These are phyloP conservation scores for Pythium phragmitis DNA, from an alignment of 352 stramenopile species.

Conservation along the genomic window DNA sequence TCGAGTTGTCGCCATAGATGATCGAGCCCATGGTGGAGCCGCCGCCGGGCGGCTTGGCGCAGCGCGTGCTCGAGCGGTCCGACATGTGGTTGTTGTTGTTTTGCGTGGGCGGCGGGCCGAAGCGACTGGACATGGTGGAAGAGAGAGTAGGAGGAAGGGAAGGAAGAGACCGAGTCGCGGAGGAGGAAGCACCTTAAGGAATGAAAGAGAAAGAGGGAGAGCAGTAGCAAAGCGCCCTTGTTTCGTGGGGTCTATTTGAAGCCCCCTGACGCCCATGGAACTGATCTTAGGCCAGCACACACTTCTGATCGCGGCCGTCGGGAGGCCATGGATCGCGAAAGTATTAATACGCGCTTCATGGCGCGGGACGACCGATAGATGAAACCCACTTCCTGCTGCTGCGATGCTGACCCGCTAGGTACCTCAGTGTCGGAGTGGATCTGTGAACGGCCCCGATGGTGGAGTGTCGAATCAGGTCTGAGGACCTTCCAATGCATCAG, in stretches of 20 bases:
- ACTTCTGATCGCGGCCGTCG: background rate
- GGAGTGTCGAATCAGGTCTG: background rate
- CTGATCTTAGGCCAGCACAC: background rate
- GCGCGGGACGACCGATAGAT: background rate
- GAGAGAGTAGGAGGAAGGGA: background rate
- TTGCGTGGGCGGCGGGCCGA: conserved; percentile 17
- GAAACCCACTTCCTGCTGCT: background rate
- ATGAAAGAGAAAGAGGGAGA: background rate
- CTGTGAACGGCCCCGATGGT: too few species aligned
- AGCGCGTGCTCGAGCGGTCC: conserved; percentile 44
- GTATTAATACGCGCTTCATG: conserved; percentile 1
- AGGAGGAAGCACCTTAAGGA: conserved; percentile 1
- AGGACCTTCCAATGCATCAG: background rate
- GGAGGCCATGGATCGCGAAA: background rate
- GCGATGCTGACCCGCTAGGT: background rate
- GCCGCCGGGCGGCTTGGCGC: conserved; percentile 46
- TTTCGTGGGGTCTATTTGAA: background rate
- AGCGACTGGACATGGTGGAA: conserved; percentile 31
- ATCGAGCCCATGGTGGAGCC: conserved; percentile 48
- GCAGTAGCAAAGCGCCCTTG: background rate
- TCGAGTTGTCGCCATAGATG: conserved; percentile 34
- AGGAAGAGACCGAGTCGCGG: conserved; percentile 11
- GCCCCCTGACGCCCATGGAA: background rate
- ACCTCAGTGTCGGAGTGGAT: too few species aligned
- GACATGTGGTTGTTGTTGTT: conserved; percentile 55